Conservation (phyloP, 495 filamentous ascomycete genomes). For the Aspergillus sparsus region DNA sequence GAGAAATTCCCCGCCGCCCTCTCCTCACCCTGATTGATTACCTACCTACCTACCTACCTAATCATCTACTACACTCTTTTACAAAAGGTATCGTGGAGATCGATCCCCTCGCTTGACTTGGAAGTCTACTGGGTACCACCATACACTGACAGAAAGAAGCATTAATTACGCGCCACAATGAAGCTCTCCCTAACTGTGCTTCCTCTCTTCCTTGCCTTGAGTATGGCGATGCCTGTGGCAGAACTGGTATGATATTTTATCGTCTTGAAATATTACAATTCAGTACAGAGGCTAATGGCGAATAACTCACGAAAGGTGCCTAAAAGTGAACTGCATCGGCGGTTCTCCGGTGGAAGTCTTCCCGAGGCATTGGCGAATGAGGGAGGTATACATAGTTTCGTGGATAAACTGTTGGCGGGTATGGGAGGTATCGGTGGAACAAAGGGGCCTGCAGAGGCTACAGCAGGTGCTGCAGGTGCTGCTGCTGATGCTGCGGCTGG, state of each 20-base stretch:
- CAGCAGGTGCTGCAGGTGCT: background rate
- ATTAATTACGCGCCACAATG: slow-evolving; percentile 7
- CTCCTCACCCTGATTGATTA: no score
- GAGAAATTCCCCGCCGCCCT: no score
- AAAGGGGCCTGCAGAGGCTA: background rate
- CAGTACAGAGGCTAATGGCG: background rate
- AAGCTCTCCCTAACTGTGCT: slow-evolving; percentile 17
- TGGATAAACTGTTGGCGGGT: slow-evolving; percentile 1
- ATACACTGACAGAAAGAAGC: no score
- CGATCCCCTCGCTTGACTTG: no score
- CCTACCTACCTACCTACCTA: background rate
- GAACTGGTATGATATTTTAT: slow-evolving; percentile 1
- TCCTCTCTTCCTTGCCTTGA: slow-evolving; percentile 10
- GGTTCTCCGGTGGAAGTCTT: slow-evolving; percentile 2
- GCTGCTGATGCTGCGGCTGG: background rate
- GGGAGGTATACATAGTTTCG: slow-evolving; percentile 2
- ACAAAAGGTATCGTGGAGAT: no score
- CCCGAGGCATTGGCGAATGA: slow-evolving; percentile 6
- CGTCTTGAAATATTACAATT: background rate
- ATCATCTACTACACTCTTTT: no score
- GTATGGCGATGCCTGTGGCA: slow-evolving; percentile 17
- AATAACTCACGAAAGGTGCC: background rate
- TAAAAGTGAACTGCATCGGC: background rate
- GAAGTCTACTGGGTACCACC: no score
- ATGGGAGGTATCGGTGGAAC: background rate